These are phyloP conservation scores for Microdochium bolleyi DNA, from an alignment of 2,329 filamentous ascomycete species.

Conservation along the genomic window DNA sequence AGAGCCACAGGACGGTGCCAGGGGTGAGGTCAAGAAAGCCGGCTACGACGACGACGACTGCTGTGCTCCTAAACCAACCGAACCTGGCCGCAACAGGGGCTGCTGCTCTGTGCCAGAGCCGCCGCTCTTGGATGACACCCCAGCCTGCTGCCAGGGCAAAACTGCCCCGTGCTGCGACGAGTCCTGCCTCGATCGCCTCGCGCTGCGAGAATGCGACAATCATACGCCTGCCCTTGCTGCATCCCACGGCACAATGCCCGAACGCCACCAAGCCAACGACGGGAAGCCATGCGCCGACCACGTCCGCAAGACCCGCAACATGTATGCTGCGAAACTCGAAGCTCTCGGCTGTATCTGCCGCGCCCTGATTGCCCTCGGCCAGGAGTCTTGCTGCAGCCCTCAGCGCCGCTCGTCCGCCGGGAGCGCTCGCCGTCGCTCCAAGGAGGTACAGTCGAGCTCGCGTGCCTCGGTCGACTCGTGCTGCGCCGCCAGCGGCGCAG, in stretches of 20 bases:
- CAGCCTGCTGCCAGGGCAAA: conserved; percentile 32
- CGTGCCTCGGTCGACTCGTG: conserved; percentile 19
- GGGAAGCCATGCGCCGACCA: conserved; percentile 27
- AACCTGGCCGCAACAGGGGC: too few species aligned
- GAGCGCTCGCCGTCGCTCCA: conserved; percentile 14
- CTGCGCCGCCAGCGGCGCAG: too few species aligned
- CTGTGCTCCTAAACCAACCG: too few species aligned
- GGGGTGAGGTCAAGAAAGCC: too few species aligned
- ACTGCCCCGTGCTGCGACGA: background rate
- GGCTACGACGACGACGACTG: too few species aligned
- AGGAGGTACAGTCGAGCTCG: conserved; percentile 16
- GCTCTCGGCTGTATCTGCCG: conserved; percentile 47
- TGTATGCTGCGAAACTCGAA: conserved; percentile 33
- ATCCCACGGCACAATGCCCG: conserved; percentile 12
- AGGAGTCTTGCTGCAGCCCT: conserved; percentile 40
- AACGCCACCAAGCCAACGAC: conserved; percentile 1
- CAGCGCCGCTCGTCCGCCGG: conserved; percentile 14
- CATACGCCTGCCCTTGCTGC: conserved; percentile 5
- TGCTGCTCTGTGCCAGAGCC: too few species aligned
- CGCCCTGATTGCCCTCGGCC: conserved; percentile 39
- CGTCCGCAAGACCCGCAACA: conserved; percentile 20
- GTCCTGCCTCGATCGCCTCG: conserved; percentile 32
- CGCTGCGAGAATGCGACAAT: conserved; percentile 28
- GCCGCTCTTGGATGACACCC: too few species aligned
- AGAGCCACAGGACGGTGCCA: too few species aligned